Evolutionary conservation across 352 stramenopile species (phyloP).

Genomic region (Pythium plurisporium): DNA sequence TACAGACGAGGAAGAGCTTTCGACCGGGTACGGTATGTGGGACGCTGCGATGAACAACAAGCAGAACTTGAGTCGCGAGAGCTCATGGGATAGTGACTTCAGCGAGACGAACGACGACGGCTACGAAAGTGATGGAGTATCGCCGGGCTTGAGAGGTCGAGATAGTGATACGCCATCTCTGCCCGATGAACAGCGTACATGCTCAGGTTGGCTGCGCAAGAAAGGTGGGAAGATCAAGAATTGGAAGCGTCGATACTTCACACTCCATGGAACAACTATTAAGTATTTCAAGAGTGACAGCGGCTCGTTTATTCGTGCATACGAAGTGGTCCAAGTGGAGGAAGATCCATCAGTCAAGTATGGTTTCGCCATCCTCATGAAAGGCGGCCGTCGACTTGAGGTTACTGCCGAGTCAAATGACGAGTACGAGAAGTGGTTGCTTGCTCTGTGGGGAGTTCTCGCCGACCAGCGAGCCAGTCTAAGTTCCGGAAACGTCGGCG

Average conservation of each 20-base stretch:
- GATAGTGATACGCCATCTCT: slow-evolving; percentile 24
- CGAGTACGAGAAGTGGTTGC: slow-evolving; percentile 62
- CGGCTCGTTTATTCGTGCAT: slow-evolving; percentile 44
- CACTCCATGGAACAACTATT: slow-evolving; percentile 57
- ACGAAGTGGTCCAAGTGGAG: slow-evolving; percentile 34
- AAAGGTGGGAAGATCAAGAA: slow-evolving; percentile 59
- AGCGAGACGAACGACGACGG: slow-evolving; percentile 16
- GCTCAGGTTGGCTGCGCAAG: slow-evolving; percentile 68
- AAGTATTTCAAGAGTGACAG: slow-evolving; percentile 76
- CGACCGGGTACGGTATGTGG: slow-evolving; percentile 41
- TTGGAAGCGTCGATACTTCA: slow-evolving; percentile 78
- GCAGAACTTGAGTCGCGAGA: slow-evolving; percentile 24
- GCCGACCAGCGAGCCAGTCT: slow-evolving; percentile 14
- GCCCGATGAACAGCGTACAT: slow-evolving; percentile 25
- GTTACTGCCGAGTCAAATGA: slow-evolving; percentile 58
- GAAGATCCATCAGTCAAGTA: slow-evolving; percentile 32
- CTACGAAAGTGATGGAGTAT: slow-evolving; percentile 5
- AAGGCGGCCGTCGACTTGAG: slow-evolving; percentile 41
- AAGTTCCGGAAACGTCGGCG: not conserved
- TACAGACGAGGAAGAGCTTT: slow-evolving; percentile 18
- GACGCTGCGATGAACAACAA: slow-evolving; percentile 54
- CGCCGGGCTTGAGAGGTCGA: slow-evolving; percentile 17
- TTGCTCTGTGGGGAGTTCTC: slow-evolving; percentile 32
- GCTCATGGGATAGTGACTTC: slow-evolving; percentile 31
- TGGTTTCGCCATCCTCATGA: slow-evolving; percentile 43